Evolutionary conservation across 1,284 basidiomycete genomes (phyloP), one percentile per base, ranked within the genome.

Genomic region (Pseudozyma sp.): DNA sequence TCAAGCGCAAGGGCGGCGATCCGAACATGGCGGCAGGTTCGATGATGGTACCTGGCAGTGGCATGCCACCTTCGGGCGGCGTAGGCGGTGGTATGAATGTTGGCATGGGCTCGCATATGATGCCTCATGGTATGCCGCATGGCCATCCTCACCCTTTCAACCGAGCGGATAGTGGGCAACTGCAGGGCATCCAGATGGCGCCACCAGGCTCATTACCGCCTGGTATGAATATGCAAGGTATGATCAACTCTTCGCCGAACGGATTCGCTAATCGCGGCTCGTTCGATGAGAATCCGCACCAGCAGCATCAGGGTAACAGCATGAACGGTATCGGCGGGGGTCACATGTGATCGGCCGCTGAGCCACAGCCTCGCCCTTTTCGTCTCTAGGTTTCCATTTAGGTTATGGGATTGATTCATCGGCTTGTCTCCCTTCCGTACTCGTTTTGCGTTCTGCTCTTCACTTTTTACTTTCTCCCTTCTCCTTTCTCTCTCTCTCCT

Each of bases 1-100:
- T 80, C 59, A 83, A 82, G 71, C 74, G 77, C 47, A 78, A 75
- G 35, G 76, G 76, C n/a, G 77, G 79, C 25, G 79, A 80, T 45
- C 78, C 78, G 12, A 78, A 73, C 16, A 25, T 52, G 39, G 59
- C 63, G 2, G 63, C 68, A 9, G 65, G 65, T 38, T 59, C 65
- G 47, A 57, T 74, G 57, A 64, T 74, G 62, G 49, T 50, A 13
- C 44, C 48, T 14, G 59, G 65, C 19, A 51, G 70, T 21, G 55
- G 54, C 5, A 61, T 70, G 60, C 57, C 57, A 21, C 53, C 60
- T 49, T 48, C 53, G n/a, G 57, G 56, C 31, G 57, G 57, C 6
- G 61, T 54, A 16, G 52, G 50, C 13, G 55, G 39, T 16, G 55
- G 54, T 16, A 50, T 65, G 54, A 70, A 70, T n/a, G 58, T 59